These are phyloP conservation scores for Apiosordaria backusii DNA, from an alignment of 495 filamentous ascomycete species.

Conservation along the genomic window DNA sequence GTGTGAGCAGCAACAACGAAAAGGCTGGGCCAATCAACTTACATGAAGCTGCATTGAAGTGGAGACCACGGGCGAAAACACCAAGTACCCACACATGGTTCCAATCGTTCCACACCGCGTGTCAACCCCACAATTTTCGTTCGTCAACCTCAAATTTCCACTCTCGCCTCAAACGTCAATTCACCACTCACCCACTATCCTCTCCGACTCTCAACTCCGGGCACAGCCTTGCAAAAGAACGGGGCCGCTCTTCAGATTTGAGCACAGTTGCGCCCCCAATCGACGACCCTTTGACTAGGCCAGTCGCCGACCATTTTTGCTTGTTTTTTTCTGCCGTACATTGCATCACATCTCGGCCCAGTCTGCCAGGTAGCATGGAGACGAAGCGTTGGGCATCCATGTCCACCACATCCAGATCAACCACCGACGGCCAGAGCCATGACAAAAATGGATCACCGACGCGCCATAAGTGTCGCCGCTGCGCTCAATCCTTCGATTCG, in stretches of 20 bases:
- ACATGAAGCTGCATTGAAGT: neutral
- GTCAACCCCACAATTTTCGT: neutral
- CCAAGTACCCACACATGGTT: no score
- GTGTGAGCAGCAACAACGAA: neutral
- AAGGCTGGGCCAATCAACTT: neutral
- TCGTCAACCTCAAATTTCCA: neutral
- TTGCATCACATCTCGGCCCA: no score
- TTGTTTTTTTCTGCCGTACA: neutral
- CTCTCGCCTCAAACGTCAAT: neutral
- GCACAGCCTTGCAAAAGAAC: neutral
- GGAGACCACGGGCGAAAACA: neutral
- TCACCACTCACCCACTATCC: neutral
- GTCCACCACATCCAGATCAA: neutral
- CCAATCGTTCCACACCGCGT: no score
- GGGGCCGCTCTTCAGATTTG: neutral
- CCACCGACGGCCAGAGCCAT: neutral
- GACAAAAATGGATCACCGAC: neutral
- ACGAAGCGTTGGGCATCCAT: neutral
- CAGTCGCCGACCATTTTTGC: neutral
- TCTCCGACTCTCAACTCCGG: neutral
- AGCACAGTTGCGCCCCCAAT: neutral
- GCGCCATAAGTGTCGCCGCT: neutral
- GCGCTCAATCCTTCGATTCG: neutral
- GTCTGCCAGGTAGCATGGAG: neutral
- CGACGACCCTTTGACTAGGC: neutral